Percentiles rank a stretch among this genome's conserved stretches.
phyloP scores from a whole-genome alignment of 371 early-diverging fungal genomes.

The Amoeboaphelidium protococcarum region DNA sequence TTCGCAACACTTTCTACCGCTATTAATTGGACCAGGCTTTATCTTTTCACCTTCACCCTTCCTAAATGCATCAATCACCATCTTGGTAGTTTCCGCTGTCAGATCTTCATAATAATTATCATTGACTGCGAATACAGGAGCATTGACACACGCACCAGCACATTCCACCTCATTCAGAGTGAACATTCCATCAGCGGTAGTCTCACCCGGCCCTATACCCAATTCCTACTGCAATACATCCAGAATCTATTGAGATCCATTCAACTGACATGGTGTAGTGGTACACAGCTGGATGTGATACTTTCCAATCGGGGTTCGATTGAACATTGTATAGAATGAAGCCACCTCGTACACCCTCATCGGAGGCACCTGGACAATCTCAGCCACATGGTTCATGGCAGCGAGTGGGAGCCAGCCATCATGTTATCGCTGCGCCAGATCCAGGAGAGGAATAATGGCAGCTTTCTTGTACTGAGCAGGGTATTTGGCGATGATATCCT shows the following conservation, averaged over 20 bases:
- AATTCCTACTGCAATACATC: slow-evolving; percentile 57
- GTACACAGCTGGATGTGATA: slow-evolving; percentile 93
- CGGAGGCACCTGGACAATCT: slow-evolving; percentile 74
- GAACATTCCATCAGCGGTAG: slow-evolving; percentile 74
- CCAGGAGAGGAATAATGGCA: slow-evolving; percentile 81
- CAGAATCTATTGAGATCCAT: slow-evolving; percentile 68
- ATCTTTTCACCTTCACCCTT: slow-evolving; percentile 29
- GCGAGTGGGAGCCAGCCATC: slow-evolving; percentile 63
- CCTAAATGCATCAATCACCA: slow-evolving; percentile 63
- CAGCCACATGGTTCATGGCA: slow-evolving; percentile 90
- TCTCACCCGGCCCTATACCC: slow-evolving; percentile 74
- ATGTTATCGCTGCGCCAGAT: slow-evolving; percentile 80
- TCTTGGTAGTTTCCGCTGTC: slow-evolving; percentile 64
- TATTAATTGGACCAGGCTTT: slow-evolving; percentile 50
- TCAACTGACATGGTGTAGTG: slow-evolving; percentile 87
- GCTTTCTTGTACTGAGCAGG: slow-evolving; percentile 93
- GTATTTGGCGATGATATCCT: slow-evolving; percentile 70
- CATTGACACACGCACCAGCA: slow-evolving; percentile 96
- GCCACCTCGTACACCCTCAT: slow-evolving; percentile 99
- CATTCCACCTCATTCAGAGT: slow-evolving; percentile 96
- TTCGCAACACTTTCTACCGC: slow-evolving; percentile 62
- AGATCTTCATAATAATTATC: slow-evolving; percentile 83
- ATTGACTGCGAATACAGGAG: slow-evolving; percentile 87
- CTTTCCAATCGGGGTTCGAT: slow-evolving; percentile 92
- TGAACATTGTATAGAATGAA: slow-evolving; percentile 96